phyloP scores from a whole-genome alignment of 768 basidiomycete genomes.

The Auricularia cornea region DNA sequence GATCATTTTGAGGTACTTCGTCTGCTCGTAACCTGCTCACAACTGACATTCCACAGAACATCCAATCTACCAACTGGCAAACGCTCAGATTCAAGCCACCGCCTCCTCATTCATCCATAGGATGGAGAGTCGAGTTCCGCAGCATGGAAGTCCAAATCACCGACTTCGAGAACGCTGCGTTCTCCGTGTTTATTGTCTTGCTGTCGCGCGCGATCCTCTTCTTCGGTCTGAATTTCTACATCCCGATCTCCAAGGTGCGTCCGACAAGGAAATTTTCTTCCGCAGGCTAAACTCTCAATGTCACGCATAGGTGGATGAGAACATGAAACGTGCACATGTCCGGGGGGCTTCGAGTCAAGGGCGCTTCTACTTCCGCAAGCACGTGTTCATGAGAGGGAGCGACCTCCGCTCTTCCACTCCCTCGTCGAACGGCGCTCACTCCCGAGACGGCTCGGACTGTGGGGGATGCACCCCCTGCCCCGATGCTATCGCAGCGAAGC shows the following conservation, averaged over 20 bases:
- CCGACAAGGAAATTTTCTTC: conserved; percentile 1
- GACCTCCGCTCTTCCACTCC: conserved; percentile 24
- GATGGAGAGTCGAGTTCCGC: conserved; percentile 97
- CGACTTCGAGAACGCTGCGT: conserved; percentile 98
- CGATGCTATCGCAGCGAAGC: not conserved
- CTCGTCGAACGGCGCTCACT: not conserved
- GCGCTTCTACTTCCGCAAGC: conserved; percentile 86
- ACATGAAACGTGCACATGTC: conserved; percentile 85
- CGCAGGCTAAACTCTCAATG: not conserved
- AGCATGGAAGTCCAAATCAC: conserved; percentile 99
- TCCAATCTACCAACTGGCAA: conserved; percentile 99
- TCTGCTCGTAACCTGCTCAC: not conserved
- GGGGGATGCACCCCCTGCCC: not conserved
- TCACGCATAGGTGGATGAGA: conserved; percentile 77
- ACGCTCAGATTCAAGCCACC: conserved; percentile 98
- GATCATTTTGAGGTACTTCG: conserved; percentile 86
- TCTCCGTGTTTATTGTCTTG: conserved; percentile 88
- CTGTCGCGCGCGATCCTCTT: conserved; percentile 88
- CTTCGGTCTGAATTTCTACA: conserved; percentile 89
- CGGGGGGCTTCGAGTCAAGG: conserved; percentile 66
- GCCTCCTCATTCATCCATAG: conserved; percentile 83
- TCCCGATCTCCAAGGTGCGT: conserved; percentile 90
- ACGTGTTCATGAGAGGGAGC: conserved; percentile 56
- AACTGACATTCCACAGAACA: conserved; percentile 48
- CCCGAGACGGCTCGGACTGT: not conserved